Evolutionary conservation across 1,284 basidiomycete genomes (phyloP), one percentile per base, ranked within the genome.

Genomic region (Cryptococcus sp.): DNA sequence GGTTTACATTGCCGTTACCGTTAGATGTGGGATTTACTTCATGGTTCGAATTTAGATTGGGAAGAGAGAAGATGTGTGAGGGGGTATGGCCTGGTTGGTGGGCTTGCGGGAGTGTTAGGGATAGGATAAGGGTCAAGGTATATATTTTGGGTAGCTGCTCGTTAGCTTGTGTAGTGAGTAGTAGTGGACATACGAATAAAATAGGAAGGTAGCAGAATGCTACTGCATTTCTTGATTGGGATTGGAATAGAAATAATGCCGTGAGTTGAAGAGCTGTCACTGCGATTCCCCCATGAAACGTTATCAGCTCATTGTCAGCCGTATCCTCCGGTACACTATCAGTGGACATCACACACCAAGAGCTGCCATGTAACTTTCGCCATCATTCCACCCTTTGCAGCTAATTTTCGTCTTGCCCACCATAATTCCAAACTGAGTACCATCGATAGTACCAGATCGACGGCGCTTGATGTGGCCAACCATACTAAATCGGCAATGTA

Each of bases 131-230:
- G 11, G 64, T 66, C 34, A 66, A 57, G 44, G 48, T 63, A 55
- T 64, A 66, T 14, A 66, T 48, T 49, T 66, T 66, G 31, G 62
- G 61, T 2, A 66, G 50, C 62, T 63, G 21, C 13, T 18, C 28
- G 18, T 23, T 19, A 34, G 32, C 14, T n/a, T 31, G 23, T 32
- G 7, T 19, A 5, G 14, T 16, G 16, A 25, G 41, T 18, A 39
- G 7, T 7, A 23, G 9, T 3, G 10, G n/a, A 55, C 63, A 47
- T 46, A 63, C 64, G 11, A 54, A 46, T 2, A 59, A 31, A 31
- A 64, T 57, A 10, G 64, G 64, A n/a, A 66, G 43, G 45, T 66
- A 66, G 31, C 57, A 62, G 47, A 56, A 62, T 5, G 58, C 45
- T 16, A 46, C 55, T 13, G 19, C 24, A n/a, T 19, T 39, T 16